A percentile compares a stretch with the other conserved stretches of the same genome.
Conservation (phyloP, 179 eudicot genomes). For the Beta lomatogona region DNA sequence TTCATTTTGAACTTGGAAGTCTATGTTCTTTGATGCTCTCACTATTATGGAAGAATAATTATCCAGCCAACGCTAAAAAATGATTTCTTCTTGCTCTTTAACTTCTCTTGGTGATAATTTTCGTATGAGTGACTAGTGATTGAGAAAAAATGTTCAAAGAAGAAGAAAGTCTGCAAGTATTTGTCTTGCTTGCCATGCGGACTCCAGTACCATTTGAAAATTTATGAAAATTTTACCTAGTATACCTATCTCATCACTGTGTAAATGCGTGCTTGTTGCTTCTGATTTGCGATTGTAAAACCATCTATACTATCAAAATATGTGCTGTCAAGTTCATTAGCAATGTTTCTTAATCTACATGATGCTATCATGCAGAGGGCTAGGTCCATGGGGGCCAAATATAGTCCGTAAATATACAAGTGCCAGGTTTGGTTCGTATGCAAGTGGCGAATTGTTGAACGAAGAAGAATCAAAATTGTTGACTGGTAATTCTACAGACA, state of each 20-base stretch:
- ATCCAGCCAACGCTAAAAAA: not conserved
- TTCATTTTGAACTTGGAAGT: not conserved
- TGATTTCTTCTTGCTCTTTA: not conserved
- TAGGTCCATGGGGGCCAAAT: slow-evolving; percentile 95
- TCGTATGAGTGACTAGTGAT: not conserved
- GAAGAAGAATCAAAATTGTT: slow-evolving; percentile 72
- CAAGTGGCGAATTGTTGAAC: slow-evolving; percentile 59
- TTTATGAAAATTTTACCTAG: not conserved
- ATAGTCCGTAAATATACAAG: slow-evolving; percentile 80
- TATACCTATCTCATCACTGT: not conserved
- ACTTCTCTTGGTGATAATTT: not conserved
- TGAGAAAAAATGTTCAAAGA: not conserved
- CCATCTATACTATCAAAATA: not conserved
- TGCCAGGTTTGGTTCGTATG: slow-evolving; percentile 75
- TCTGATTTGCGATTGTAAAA: too few species aligned
- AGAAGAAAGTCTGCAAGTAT: not conserved
- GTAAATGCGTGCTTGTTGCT: not conserved
- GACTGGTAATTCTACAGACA: slow-evolving; percentile 53
- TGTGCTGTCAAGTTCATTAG: not conserved
- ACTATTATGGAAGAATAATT: not conserved
- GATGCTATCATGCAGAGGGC: slow-evolving; percentile 56
- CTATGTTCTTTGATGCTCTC: not conserved
- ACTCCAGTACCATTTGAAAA: not conserved
- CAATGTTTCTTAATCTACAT: slow-evolving; percentile 5
- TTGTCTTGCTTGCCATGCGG: not conserved